Evolutionary conservation across 164 flowering plant genomes (phyloP).

Genomic region (Cinnamomum micranthum): DNA sequence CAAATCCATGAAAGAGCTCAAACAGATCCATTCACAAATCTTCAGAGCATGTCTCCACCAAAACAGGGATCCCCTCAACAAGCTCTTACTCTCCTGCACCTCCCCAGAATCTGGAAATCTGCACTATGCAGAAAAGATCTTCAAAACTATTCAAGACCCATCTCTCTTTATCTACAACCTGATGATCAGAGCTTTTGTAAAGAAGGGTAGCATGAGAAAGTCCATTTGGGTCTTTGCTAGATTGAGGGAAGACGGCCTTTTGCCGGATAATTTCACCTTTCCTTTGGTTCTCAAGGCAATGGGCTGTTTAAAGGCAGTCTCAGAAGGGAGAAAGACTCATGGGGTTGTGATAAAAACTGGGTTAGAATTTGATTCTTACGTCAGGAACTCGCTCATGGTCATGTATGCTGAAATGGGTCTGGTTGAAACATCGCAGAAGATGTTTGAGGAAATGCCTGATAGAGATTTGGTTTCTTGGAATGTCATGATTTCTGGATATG

Average conservation of each 20-base stretch:
- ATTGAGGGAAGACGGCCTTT: conserved; percentile 40
- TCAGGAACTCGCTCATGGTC: conserved; percentile 65
- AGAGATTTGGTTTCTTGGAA: conserved; percentile 75
- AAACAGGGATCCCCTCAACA: conserved; percentile 21
- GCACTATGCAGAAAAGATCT: conserved; percentile 41
- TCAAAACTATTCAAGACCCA: conserved; percentile 34
- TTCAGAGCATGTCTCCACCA: conserved; percentile 43
- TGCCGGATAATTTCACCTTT: conserved; percentile 71
- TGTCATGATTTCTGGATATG: conserved; percentile 17
- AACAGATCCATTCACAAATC: conserved; percentile 53
- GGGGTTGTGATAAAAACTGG: conserved; percentile 54
- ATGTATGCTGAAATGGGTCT: conserved; percentile 58
- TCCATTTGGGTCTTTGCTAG: conserved; percentile 35
- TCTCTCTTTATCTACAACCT: conserved; percentile 51
- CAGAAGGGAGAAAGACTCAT: conserved; percentile 53
- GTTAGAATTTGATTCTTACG: conserved; percentile 50
- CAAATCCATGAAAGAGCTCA: conserved; percentile 49
- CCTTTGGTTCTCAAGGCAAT: conserved; percentile 77
- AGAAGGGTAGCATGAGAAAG: conserved; percentile 30
- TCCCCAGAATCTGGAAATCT: conserved; percentile 39
- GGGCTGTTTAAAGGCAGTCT: conserved; percentile 39
- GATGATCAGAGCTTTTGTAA: conserved; percentile 52
- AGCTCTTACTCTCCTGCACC: conserved; percentile 50
- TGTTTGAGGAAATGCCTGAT: conserved; percentile 65
- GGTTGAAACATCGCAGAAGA: conserved; percentile 14